Conservation (phyloP, 1,284 basidiomycete genomes). For the Termitomyces sp. region DNA sequence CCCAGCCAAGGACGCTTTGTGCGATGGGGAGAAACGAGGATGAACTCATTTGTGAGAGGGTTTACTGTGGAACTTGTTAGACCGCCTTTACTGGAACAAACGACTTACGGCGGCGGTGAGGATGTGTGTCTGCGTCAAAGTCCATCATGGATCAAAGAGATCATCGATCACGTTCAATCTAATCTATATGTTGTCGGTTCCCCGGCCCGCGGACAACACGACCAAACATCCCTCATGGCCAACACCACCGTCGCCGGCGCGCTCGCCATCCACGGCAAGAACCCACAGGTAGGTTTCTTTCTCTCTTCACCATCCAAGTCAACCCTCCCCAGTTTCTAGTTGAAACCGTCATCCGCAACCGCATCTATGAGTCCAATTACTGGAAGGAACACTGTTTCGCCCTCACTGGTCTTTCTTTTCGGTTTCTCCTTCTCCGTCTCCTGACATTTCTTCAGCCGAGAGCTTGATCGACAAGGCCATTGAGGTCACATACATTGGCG, state of each 20-base stretch:
- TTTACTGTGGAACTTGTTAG: conserved; percentile 48
- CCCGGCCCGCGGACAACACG: background rate
- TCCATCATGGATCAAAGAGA: conserved; percentile 17
- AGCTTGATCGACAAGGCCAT: conserved; percentile 91
- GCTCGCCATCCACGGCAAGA: conserved; percentile 86
- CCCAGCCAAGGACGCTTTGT: conserved; percentile 83
- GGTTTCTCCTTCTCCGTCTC: background rate
- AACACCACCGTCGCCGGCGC: conserved; percentile 87
- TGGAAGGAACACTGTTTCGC: conserved; percentile 99
- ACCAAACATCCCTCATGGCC: conserved; percentile 48
- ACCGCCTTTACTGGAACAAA: conserved; percentile 1
- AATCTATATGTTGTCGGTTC: background rate
- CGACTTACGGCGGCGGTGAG: conserved; percentile 64
- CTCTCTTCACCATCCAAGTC: conserved; percentile 14
- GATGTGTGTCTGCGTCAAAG: conserved; percentile 63
- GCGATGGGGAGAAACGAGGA: conserved; percentile 83
- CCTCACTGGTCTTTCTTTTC: conserved; percentile 59
- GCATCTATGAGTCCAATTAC: conserved; percentile 93
- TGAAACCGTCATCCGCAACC: conserved; percentile 92
- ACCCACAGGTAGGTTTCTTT: conserved; percentile 63
- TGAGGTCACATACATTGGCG: conserved; percentile 80
- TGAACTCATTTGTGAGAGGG: conserved; percentile 71
- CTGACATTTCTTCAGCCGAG: conserved; percentile 54
- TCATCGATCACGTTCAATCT: background rate
- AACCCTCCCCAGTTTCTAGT: conserved; percentile 74